Conservation (phyloP, 805 yeast species). For the Saturnispora diversa region DNA sequence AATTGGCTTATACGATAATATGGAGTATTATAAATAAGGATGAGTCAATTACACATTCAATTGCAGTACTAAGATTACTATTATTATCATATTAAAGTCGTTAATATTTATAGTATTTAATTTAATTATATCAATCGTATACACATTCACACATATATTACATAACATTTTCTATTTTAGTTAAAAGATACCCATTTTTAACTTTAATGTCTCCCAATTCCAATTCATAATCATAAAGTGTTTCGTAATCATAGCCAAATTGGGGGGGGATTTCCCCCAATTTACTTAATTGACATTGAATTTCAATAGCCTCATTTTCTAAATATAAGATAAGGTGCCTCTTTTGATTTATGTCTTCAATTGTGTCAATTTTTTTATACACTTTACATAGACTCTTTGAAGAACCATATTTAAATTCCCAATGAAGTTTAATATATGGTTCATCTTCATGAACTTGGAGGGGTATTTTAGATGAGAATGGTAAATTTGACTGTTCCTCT, state of each 20-base stretch:
- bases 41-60: too few relatives aligned
- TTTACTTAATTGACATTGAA: constrained; percentile 16
- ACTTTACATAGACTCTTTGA: constrained; percentile 7
- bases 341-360: constrained; percentile 8
- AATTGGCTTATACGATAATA: too few relatives aligned
- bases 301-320: constrained; percentile 8
- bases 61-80: too few relatives aligned
- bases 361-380: constrained; percentile 6
- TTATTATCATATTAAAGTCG: too few relatives aligned
- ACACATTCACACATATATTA: background rate
- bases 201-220: constrained; percentile 17
- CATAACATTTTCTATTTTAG: constrained; percentile 1
- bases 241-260: constrained; percentile 25
- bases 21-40: too few relatives aligned
- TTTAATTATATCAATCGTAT: too few relatives aligned
- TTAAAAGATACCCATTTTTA: constrained; percentile 19
- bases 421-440: constrained; percentile 16
- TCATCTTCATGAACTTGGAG: constrained; percentile 23
- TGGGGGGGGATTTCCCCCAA: constrained; percentile 21
- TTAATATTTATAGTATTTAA: too few relatives aligned
- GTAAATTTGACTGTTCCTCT: background rate
- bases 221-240: constrained; percentile 19
- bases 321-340: constrained; percentile 1
- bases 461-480: constrained; percentile 6
- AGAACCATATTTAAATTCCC: constrained; percentile 7